Percentiles rank a stretch among this genome's conserved stretches.
These are phyloP conservation scores for Eucalyptus cloeziana DNA, from an alignment of 345 rosid genomes.

Conservation along the genomic window DNA sequence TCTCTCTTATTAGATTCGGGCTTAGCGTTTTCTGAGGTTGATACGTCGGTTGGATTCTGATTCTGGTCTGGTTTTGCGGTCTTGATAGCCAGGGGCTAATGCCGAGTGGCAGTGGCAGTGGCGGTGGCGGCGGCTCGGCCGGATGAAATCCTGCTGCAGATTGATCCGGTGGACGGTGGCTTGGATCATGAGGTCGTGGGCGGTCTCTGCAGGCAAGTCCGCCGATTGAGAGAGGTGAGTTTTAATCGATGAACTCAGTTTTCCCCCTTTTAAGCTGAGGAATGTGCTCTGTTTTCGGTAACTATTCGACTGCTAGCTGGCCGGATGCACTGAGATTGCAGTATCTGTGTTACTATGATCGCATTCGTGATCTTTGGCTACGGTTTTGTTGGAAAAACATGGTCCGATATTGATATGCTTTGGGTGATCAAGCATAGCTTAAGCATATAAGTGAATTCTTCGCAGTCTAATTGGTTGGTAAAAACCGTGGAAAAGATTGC, in stretches of 20 bases:
- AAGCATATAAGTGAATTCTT: not conserved
- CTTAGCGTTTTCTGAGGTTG: no score
- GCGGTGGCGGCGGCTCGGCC: constrained; percentile 35
- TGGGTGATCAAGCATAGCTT: not conserved
- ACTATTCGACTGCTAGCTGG: not conserved
- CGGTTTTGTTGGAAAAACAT: not conserved
- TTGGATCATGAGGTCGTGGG: constrained; percentile 51
- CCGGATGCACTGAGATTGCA: not conserved
- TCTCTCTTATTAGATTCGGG: not conserved
- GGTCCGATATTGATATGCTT: not conserved
- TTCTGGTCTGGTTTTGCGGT: not conserved
- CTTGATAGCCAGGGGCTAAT: constrained; percentile 38
- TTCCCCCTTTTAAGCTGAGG: no score
- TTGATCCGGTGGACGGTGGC: constrained; percentile 67
- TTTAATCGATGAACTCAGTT: not conserved
- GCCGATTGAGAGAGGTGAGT: constrained; percentile 44
- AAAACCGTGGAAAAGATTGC: no score
- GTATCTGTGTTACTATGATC: not conserved
- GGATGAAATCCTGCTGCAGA: constrained; percentile 62
- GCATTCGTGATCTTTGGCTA: not conserved
- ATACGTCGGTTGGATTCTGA: not conserved
- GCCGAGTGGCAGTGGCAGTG: constrained; percentile 14
- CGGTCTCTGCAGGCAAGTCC: constrained; percentile 63
- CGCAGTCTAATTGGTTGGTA: accelerated
- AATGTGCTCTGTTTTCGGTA: not conserved